Conservation (phyloP, 805 yeast species). For the Yarrowia yakushimensis region DNA sequence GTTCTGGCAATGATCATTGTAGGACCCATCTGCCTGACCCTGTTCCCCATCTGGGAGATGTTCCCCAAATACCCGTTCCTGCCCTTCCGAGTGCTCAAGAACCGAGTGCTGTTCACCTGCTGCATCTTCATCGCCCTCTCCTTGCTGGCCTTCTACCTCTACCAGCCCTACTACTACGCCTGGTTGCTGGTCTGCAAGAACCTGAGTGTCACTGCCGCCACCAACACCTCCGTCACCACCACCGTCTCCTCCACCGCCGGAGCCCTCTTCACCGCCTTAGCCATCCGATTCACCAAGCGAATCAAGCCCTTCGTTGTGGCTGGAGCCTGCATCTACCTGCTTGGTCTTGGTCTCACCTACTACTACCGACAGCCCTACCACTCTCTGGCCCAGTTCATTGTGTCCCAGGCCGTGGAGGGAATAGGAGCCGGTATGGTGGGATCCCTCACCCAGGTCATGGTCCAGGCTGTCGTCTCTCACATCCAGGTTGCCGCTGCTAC, state of each 20-base stretch:
- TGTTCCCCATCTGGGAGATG: conserved; percentile 57
- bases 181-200: conserved; percentile 27
- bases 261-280: conserved; percentile 13
- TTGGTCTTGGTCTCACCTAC: conserved; percentile 58
- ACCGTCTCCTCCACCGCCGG: conserved; percentile 26
- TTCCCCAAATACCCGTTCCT: conserved; percentile 60
- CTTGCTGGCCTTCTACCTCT: conserved; percentile 33
- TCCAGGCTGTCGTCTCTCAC: conserved; percentile 57
- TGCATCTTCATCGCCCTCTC: conserved; percentile 32
- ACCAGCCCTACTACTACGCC: conserved; percentile 26
- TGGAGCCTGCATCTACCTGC: conserved; percentile 57
- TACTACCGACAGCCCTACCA: conserved; percentile 53
- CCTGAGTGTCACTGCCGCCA: conserved; percentile 26
- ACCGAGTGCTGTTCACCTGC: conserved; percentile 44
- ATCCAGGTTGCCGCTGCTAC: conserved; percentile 62
- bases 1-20: conserved; percentile 67
- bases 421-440: conserved; percentile 74
- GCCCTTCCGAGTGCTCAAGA: conserved; percentile 56
- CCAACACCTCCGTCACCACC: conserved; percentile 24
- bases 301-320: conserved; percentile 57
- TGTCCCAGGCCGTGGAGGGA: conserved; percentile 60
- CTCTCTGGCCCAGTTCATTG: conserved; percentile 58
- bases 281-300: conserved; percentile 42
- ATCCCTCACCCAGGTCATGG: conserved; percentile 58
- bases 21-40: conserved; percentile 59